phyloP scores from a whole-genome alignment of 148 eudicot species.

The Camellia japonica region DNA sequence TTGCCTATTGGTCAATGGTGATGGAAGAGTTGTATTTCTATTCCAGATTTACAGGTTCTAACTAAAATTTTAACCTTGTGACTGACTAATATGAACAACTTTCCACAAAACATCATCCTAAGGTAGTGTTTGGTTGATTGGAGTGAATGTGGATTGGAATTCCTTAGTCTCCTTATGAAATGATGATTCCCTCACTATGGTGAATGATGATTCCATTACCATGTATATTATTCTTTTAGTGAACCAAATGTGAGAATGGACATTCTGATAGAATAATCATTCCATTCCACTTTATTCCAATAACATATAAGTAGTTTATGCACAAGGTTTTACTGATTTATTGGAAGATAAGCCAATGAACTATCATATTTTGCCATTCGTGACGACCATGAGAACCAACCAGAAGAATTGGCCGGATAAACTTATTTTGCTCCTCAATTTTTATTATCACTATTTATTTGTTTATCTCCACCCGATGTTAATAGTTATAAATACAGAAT shows the following conservation, averaged over 20 bases:
- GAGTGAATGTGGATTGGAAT: no score
- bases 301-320: neutral
- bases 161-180: no score
- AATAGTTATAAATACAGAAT: no score
- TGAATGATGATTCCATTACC: no score
- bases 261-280: no score
- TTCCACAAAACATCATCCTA: neutral
- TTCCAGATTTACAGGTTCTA: neutral
- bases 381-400: neutral
- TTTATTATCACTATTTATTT: neutral
- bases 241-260: no score
- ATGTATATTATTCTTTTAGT: no score
- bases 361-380: neutral
- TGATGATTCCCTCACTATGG: no score
- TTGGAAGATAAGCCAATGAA: neutral
- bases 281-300: no score
- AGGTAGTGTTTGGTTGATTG: no score
- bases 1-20: conserved; percentile 4
- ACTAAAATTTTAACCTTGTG: neutral
- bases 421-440: neutral
- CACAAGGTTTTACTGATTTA: neutral
- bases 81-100: neutral
- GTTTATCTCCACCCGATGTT: neutral
- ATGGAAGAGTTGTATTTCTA: neutral
- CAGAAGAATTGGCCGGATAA: neutral